Percentiles rank a stretch among this genome's conserved stretches.
Evolutionary conservation across 2,329 filamentous ascomycete genomes (phyloP).

Genomic region (Talaromyces sp.): DNA sequence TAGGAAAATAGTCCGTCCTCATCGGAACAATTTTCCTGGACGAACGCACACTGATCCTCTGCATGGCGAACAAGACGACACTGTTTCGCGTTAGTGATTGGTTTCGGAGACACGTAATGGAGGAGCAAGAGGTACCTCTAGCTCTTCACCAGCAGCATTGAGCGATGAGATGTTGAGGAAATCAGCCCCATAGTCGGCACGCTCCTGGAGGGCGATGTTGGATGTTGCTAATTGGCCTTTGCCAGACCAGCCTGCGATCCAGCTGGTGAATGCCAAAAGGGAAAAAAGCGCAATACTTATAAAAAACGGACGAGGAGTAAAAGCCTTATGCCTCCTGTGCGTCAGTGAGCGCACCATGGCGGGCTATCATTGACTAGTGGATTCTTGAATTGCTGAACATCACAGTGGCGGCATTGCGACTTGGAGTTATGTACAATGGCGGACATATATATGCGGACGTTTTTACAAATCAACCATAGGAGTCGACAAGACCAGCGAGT

Average conservation of each 20-base stretch:
- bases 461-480: background rate
- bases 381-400: slow-evolving; percentile 21
- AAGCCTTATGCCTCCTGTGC: slow-evolving; percentile 22
- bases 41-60: slow-evolving; percentile 78
- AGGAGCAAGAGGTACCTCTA: slow-evolving; percentile 3
- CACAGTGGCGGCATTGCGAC: slow-evolving; percentile 24
- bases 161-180: background rate
- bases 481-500: background rate
- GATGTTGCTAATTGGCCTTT: background rate
- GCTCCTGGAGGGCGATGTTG: slow-evolving; percentile 2
- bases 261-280: slow-evolving; percentile 26
- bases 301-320: slow-evolving; percentile 42
- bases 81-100: slow-evolving; percentile 31
- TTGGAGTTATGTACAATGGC: background rate
- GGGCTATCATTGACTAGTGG: slow-evolving; percentile 15
- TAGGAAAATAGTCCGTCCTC: slow-evolving; percentile 88
- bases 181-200: background rate
- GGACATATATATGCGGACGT: background rate
- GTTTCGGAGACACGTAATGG: background rate
- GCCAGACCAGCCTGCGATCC: slow-evolving; percentile 8
- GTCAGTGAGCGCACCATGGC: slow-evolving; percentile 15
- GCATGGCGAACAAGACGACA: slow-evolving; percentile 76
- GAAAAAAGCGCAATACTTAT: slow-evolving; percentile 36
- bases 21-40: slow-evolving; percentile 74
- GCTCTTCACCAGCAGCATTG: background rate